Conservation (phyloP, 257 asterid species). For the Gentiana straminea region DNA sequence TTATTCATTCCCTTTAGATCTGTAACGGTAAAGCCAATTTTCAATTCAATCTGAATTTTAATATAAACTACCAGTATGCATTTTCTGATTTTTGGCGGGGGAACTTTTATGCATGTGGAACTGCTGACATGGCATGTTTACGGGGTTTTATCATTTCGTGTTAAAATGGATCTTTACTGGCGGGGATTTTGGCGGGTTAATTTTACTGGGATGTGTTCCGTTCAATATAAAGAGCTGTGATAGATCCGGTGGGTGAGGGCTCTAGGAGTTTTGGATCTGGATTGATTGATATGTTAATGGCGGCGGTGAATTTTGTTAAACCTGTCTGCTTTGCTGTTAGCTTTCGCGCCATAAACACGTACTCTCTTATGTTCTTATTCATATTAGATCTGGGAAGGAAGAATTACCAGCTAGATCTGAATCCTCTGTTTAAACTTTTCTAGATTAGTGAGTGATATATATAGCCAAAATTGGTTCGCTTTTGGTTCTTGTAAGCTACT, state of each 20-base stretch:
- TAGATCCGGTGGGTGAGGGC: constrained; percentile 9
- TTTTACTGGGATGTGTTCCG: constrained; percentile 6
- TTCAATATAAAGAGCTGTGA: constrained; percentile 2
- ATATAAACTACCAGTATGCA: too few species aligned
- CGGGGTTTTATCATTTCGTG: not conserved
- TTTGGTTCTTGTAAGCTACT: too few species aligned
- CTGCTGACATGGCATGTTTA: constrained; percentile 13
- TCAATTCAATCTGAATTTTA: too few species aligned
- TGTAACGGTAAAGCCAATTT: constrained; percentile 12
- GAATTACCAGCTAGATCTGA: constrained; percentile 21
- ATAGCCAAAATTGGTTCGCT: too few species aligned
- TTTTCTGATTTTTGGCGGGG: too few species aligned
- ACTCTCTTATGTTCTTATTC: constrained; percentile 4
- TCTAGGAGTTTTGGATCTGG: constrained; percentile 26
- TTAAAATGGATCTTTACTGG: too few species aligned
- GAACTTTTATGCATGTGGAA: not conserved
- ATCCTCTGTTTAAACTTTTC: too few species aligned
- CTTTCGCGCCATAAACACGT: constrained; percentile 18
- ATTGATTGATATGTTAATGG: not conserved
- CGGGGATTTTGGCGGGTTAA: not conserved
- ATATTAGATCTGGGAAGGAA: constrained; percentile 19
- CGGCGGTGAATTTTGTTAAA: constrained; percentile 15
- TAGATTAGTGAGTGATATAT: too few species aligned
- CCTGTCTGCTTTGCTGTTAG: constrained; percentile 25
- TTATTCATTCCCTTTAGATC: constrained; percentile 18